Conservation (phyloP, 2,329 filamentous ascomycete species). For the Pyrenochaeta sp. region DNA sequence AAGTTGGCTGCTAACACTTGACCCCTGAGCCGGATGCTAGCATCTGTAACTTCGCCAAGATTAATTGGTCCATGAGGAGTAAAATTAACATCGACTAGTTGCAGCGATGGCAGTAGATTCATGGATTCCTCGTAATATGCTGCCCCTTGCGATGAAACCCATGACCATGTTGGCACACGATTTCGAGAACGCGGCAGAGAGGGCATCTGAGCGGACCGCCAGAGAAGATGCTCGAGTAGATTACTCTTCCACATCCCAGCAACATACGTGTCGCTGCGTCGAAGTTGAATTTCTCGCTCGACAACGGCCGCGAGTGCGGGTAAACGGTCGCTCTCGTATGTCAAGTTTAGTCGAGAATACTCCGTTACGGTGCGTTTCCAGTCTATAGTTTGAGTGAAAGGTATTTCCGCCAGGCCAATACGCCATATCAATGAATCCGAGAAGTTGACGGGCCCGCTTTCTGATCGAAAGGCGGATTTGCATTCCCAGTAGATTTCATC, state of each 20-base stretch:
- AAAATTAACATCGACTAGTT: neutral
- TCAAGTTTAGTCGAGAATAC: constrained; percentile 7
- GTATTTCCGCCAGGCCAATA: no score
- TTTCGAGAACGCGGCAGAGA: neutral
- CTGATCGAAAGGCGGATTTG: no score
- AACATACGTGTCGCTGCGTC: constrained; percentile 5
- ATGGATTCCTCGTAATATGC: no score
- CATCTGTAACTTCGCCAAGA: neutral
- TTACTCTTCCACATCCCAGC: constrained; percentile 15
- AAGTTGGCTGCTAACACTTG: neutral
- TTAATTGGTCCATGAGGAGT: neutral
- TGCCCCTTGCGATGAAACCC: neutral
- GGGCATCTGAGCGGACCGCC: neutral
- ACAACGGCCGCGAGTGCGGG: constrained; percentile 11
- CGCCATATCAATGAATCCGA: no score
- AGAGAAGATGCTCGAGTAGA: neutral
- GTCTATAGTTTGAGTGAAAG: no score
- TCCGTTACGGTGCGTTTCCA: neutral
- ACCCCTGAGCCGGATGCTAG: neutral
- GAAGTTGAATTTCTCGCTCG: neutral
- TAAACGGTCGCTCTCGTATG: constrained; percentile 5
- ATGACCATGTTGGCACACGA: constrained; percentile 4
- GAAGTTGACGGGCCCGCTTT: no score
- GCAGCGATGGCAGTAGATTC: neutral
- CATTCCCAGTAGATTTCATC: neutral